Percentiles rank a stretch among this genome's conserved stretches.
Evolutionary conservation across 2,329 filamentous ascomycete species (phyloP).

Genomic region (Cytospora schulzeri): DNA sequence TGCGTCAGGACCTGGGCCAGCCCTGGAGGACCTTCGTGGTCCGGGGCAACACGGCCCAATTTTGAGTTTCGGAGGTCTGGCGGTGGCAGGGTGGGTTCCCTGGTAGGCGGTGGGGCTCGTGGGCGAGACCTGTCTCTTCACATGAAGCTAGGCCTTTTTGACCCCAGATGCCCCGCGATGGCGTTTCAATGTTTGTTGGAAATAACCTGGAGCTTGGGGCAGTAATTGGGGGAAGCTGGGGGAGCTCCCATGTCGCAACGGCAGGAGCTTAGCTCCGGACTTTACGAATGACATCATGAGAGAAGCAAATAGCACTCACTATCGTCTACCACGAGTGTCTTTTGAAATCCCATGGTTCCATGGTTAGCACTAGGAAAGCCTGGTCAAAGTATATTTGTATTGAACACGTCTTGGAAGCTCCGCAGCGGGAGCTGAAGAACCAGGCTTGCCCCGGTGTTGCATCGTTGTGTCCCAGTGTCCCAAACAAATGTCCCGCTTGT

Average conservation of each 20-base stretch:
- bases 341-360: not conserved
- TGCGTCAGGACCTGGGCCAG: not conserved
- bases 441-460: too few species aligned
- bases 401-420: not conserved
- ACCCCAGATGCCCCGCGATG: slow-evolving; percentile 1
- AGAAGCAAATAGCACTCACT: not conserved
- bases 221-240: not conserved
- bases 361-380: not conserved
- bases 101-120: not conserved
- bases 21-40: too few species aligned
- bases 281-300: not conserved
- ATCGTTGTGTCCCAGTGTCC: too few species aligned
- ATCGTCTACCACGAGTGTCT: not conserved
- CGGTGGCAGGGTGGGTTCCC: not conserved
- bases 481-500: not conserved
- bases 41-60: not conserved
- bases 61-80: not conserved
- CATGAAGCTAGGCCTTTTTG: not conserved
- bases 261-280: not conserved
- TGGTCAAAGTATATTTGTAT: not conserved
- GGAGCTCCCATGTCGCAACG: not conserved
- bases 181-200: not conserved
- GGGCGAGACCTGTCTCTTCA: not conserved
- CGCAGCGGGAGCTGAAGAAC: not conserved
- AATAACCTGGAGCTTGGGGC: not conserved